Evolutionary conservation across 768 basidiomycete genomes (phyloP), one percentile per base, ranked within the genome.

Genomic region (Mycena indigotica): DNA sequence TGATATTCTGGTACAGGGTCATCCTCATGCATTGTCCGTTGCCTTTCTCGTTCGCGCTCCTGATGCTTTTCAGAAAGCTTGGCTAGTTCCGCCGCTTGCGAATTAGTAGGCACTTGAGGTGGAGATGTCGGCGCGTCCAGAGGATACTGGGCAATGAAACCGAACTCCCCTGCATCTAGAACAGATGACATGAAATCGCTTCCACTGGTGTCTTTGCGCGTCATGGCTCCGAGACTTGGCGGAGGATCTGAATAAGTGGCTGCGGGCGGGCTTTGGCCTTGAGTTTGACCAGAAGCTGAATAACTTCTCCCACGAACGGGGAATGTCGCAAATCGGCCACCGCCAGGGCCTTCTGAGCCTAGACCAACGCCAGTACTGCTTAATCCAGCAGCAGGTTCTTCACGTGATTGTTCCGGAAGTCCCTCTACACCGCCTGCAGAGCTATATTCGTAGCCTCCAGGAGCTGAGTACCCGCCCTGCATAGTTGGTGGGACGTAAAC

Each of bases 271-370:
- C 23, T 46, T 19, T 15, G 21, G 15, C 5, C 21, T 23, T 23
- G 24, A 25, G 12, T 49, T 44, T 12, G 35, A 10, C 26, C 41
- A 21, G 25, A 28, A 35, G 50, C 25, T 4, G 62, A 63, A 26
- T 51, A 46, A 28, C 56, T 52, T 38, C 60, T 28, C 32, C 54
- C 44, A 28, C 28, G 61, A 17, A 81, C 78, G 0, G 87, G 88
- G 71, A 89, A 83, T 1, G 89, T 91, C 24, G 85, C 84, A 64
- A 88, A 90, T 16, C 84, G 78, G 0, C 80, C 80, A 1, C 80
- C 80, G 10, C 64, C 62, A 4, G 62, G 52, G 26, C 66, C 65
- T 26, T 61, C 58, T 16, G 71, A 69, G 3, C 67, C 57, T 0
- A 63, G 54, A 16, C 69, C 68, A 12, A 65, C 41, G 5, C 63